Base-by-base conservation (phyloP, 176 grass and related monocot genomes). In the Metroxylon sagu region DNA sequence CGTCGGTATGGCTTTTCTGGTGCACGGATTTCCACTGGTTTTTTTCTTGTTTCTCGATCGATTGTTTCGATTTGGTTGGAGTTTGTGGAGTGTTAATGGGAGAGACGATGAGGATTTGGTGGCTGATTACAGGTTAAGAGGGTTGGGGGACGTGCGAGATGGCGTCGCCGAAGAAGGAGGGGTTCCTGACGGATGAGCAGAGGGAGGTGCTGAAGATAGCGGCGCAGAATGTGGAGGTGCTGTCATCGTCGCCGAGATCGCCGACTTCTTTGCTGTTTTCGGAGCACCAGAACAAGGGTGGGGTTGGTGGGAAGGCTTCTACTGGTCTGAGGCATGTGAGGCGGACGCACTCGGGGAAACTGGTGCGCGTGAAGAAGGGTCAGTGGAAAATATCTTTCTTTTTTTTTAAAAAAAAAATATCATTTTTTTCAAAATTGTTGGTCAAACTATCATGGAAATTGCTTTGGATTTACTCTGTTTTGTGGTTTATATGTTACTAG, bases 321-420 rank as follows among this genome's bases (percentile, higher is more conserved):
- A 56, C 0, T 60, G 80, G 78, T 49, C 48, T 61, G 27, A 85
- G 54, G 81, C 87, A 92, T 78, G 69, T 75, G 51, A 76, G 87
- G 25, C 87, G 93, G 17, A 61, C 75, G 29, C 93, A 98, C 76
- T 98, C 93, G 18, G 87, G 93, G 62, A 98, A 98, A 70, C 35
- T 78, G 49, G 66, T 92, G 49, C 90, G 87, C 74, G 87, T 92
- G 73, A 98, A 98, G 81, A 92, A 98, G 84, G 93, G 93, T 98
- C 59, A 68, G 74, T 26, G 35, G 10, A 43, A 43, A 43, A 14
- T 43, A 12, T 43, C 35, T 43, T 43, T 43, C 8, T 14, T 43
- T 12, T 2, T 8, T 35, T 35, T 31, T 31, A 1, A 10, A 10
- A 10, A 14, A 43, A 12, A 43, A 43, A 43, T 12, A 43, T 43